Conservation (phyloP, 208 protist genomes). For the Herpetomonas samuelpessoai region DNA sequence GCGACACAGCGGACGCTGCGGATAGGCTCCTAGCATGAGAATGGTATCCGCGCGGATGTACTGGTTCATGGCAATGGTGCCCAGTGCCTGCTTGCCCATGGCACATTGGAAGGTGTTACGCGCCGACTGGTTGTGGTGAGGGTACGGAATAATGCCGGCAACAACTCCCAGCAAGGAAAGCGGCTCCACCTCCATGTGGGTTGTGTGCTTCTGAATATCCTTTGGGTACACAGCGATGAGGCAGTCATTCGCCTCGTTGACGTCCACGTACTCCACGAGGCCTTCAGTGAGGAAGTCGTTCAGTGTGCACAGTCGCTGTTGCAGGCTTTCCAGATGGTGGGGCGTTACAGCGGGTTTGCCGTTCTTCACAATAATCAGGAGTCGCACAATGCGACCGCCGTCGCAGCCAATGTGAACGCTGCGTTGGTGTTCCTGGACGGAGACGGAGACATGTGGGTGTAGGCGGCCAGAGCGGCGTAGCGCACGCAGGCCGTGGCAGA, state of each 20-base stretch:
- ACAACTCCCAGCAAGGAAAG: slow-evolving; percentile 89
- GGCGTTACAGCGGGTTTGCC: slow-evolving; percentile 58
- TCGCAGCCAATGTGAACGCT: slow-evolving; percentile 85
- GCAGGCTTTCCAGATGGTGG: slow-evolving; percentile 55
- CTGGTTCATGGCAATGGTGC: slow-evolving; percentile 95
- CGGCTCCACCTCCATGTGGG: slow-evolving; percentile 93
- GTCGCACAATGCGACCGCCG: slow-evolving; percentile 80
- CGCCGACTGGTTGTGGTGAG: slow-evolving; percentile 99
- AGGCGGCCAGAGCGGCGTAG: slow-evolving; percentile 72
- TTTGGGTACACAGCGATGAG: slow-evolving; percentile 94
- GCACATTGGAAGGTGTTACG: slow-evolving; percentile 99
- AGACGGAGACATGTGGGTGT: slow-evolving; percentile 87
- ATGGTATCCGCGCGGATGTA: slow-evolving; percentile 98
- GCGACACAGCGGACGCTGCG: slow-evolving; percentile 97
- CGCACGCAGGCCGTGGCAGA: slow-evolving; percentile 71
- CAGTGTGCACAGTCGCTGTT: slow-evolving; percentile 61
- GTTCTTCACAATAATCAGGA: slow-evolving; percentile 72
- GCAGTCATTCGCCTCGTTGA: slow-evolving; percentile 99
- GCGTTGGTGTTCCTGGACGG: slow-evolving; percentile 64
- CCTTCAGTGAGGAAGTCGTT: slow-evolving; percentile 91
- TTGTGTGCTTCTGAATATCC: slow-evolving; percentile 87
- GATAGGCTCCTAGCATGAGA: slow-evolving; percentile 98
- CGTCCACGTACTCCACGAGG: slow-evolving; percentile 99
- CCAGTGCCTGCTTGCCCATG: slow-evolving; percentile 99
- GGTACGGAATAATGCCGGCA: slow-evolving; percentile 98